phyloP scores from a whole-genome alignment of 176 grass and related monocot species.

The Zizania latifolia region DNA sequence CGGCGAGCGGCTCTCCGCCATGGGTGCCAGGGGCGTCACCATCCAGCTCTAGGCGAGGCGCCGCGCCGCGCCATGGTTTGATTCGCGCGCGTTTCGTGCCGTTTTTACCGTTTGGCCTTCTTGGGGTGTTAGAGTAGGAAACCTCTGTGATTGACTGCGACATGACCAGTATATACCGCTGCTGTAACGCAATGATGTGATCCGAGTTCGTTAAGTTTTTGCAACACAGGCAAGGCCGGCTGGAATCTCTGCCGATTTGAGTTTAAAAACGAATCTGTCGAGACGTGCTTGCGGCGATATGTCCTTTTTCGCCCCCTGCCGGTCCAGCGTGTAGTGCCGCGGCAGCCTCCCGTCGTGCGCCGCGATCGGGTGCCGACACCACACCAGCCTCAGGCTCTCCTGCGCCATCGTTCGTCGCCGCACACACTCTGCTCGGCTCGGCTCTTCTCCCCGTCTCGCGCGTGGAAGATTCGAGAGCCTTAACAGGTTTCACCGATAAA shows the following conservation, averaged over 20 bases:
- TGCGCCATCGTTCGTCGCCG: constrained; percentile 41
- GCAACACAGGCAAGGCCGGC: background rate
- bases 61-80: background rate
- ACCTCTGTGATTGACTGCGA: background rate
- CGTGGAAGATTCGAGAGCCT: too few relatives aligned
- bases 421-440: background rate
- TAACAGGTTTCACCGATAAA: too few relatives aligned
- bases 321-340: constrained; percentile 67
- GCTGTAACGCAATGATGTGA: background rate
- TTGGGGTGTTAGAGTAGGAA: background rate
- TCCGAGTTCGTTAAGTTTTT: background rate
- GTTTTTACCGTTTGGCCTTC: background rate
- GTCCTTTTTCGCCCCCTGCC: constrained; percentile 79
- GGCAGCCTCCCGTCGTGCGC: constrained; percentile 48
- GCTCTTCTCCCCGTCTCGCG: background rate
- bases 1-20: constrained; percentile 30
- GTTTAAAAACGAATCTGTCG: background rate
- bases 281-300: constrained; percentile 38
- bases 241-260: background rate
- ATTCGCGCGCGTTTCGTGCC: background rate
- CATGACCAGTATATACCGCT: background rate
- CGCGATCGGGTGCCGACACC: constrained; percentile 38
- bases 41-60: constrained; percentile 46
- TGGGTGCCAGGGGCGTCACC: constrained; percentile 68
- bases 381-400: constrained; percentile 75